Conservation (phyloP, 169 alveolate species). For the Perkinsus olseni region DNA sequence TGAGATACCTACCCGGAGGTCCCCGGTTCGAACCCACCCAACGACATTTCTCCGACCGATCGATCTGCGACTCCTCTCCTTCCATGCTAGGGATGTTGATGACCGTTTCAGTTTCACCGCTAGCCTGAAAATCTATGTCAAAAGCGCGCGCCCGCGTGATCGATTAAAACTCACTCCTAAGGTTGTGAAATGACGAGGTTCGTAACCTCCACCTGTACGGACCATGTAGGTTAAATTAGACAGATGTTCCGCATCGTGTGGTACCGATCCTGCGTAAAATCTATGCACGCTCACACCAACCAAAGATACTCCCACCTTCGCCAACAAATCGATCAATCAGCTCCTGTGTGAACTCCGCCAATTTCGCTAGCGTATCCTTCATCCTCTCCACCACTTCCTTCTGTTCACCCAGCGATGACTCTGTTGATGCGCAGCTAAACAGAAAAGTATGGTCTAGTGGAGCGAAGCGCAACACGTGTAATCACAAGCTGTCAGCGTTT, state of each 20-base stretch:
- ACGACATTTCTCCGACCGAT: neutral
- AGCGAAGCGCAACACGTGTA: no score
- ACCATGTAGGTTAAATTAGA: neutral
- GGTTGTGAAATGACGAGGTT: neutral
- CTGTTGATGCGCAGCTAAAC: neutral
- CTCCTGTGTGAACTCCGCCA: neutral
- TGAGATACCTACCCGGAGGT: neutral
- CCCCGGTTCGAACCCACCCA: neutral
- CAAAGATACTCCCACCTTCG: neutral
- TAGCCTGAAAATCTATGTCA: neutral
- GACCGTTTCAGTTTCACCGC: neutral
- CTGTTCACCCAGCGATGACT: neutral
- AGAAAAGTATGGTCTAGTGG: neutral
- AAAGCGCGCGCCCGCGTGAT: neutral
- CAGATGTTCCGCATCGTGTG: neutral
- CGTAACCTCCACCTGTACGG: neutral
- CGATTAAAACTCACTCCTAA: neutral
- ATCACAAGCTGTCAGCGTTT: no score
- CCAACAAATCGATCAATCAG: neutral
- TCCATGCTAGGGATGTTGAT: neutral
- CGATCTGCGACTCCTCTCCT: neutral
- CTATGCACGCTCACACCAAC: neutral
- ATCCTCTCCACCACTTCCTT: neutral
- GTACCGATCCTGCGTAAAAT: neutral
- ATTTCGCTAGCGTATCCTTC: neutral